These are phyloP conservation scores for Flaveria bidentis DNA, from an alignment of 129 eudicot genomes.

Conservation along the genomic window DNA sequence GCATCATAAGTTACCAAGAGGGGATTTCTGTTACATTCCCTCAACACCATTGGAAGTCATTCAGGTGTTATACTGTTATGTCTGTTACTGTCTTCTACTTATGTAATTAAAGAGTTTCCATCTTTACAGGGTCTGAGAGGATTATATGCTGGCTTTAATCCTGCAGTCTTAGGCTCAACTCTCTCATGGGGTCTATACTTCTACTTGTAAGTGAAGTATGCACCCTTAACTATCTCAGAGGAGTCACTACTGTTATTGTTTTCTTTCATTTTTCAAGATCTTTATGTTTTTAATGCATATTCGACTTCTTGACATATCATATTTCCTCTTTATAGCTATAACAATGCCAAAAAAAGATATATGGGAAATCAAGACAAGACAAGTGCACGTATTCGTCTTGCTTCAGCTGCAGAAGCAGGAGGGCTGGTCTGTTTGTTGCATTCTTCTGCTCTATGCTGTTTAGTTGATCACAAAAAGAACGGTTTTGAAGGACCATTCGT, in stretches of 20 bases:
- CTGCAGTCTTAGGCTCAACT: constrained; percentile 95
- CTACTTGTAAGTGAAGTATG: constrained; percentile 69
- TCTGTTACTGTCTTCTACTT: background rate
- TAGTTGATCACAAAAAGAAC: constrained; percentile 2
- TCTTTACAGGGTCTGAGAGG: constrained; percentile 82
- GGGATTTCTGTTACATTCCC: background rate
- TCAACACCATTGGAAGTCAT: background rate
- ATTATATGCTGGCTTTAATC: constrained; percentile 88
- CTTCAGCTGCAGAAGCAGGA: constrained; percentile 99
- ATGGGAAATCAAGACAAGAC: constrained; percentile 58
- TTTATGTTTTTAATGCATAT: background rate
- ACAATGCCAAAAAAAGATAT: constrained; percentile 90
- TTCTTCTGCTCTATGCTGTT: background rate
- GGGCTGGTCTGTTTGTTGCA: constrained; percentile 63
- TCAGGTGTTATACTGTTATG: background rate
- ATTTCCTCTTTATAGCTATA: constrained; percentile 54
- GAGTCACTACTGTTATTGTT: background rate
- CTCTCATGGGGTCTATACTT: constrained; percentile 95
- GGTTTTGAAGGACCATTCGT: background rate
- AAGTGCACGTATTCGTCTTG: constrained; percentile 82
- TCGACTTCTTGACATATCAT: background rate
- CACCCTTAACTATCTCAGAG: background rate
- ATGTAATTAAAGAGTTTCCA: constrained; percentile 5
- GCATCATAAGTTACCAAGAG: background rate
- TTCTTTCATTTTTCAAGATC: background rate